Conservation (phyloP, 139 green algal species). For the Closterium sp. region DNA sequence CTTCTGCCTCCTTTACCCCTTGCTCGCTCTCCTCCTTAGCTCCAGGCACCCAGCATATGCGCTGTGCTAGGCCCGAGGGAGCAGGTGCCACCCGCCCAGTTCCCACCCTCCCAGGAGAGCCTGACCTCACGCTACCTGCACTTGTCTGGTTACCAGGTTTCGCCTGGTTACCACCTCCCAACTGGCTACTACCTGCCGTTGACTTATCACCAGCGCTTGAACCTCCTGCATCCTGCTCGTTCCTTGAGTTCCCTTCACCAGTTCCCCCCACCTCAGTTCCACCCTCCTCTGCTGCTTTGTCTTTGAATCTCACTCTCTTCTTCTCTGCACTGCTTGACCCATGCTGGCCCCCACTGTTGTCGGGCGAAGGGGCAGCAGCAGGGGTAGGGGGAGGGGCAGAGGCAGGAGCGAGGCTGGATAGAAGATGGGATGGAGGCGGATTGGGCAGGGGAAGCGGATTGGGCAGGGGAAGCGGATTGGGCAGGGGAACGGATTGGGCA, state of each 20-base stretch:
- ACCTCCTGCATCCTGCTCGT: background rate
- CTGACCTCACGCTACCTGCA: too few species aligned
- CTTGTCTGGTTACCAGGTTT: background rate
- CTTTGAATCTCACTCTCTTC: background rate
- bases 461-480: too few species aligned
- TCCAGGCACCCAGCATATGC: background rate
- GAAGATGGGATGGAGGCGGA: too few species aligned
- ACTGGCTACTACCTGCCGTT: background rate
- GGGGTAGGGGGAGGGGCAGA: background rate
- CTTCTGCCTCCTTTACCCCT: too few species aligned
- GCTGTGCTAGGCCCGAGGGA: background rate
- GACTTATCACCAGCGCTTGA: too few species aligned
- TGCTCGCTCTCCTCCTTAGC: background rate
- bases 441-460: too few species aligned
- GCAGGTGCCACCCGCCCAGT: background rate
- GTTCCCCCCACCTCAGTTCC: background rate
- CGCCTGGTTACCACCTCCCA: background rate
- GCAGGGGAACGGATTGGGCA: too few species aligned
- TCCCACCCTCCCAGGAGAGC: background rate
- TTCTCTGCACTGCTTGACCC: background rate
- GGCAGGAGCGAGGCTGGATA: background rate
- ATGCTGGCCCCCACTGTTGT: too few species aligned
- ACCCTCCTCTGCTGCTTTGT: background rate
- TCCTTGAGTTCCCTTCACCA: background rate
- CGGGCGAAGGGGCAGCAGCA: background rate